These are phyloP conservation scores for Colletotrichum trifolii DNA, from an alignment of 2,329 filamentous ascomycete species.

Conservation along the genomic window DNA sequence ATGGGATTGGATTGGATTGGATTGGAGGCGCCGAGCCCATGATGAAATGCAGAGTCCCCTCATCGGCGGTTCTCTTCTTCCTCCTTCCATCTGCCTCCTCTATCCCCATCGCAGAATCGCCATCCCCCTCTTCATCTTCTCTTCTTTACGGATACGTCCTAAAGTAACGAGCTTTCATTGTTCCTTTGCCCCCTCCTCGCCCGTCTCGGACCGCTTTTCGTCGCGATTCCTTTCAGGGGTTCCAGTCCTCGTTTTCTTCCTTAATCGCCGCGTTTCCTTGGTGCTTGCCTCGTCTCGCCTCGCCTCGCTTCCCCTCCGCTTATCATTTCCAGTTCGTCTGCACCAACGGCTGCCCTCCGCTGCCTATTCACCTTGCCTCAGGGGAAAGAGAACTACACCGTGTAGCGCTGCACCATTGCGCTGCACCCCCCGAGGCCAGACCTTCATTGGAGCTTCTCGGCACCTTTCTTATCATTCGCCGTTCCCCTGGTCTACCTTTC, in stretches of 20 bases:
- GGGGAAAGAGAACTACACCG: conserved; percentile 10
- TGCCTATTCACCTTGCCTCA: not conserved
- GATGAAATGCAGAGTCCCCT: conserved; percentile 35
- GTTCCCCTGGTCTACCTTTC: conserved; percentile 32
- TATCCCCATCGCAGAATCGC: conserved; percentile 35
- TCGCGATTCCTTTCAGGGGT: conserved; percentile 38
- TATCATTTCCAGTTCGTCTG: conserved; percentile 33
- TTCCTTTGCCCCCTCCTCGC: not conserved
- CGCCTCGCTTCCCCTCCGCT: conserved; percentile 18
- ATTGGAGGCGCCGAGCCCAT: conserved; percentile 23
- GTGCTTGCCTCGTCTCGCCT: conserved; percentile 17
- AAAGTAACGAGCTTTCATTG: conserved; percentile 3
- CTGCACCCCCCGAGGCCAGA: conserved; percentile 16
- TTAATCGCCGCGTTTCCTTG: conserved; percentile 36
- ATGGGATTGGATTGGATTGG: not conserved
- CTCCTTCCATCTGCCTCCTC: conserved; percentile 38
- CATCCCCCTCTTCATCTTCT: conserved; percentile 28
- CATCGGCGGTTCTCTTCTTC: conserved; percentile 40
- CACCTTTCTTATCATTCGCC: conserved; percentile 37
- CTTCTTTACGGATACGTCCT: conserved; percentile 5
- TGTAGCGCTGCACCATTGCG: conserved; percentile 12
- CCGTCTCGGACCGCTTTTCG: conserved; percentile 33
- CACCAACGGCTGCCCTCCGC: conserved; percentile 12
- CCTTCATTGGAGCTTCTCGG: conserved; percentile 34
- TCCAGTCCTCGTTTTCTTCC: conserved; percentile 37